Evolutionary conservation across 2,329 filamentous ascomycete genomes (phyloP).

Genomic region (Ceratocystiopsis brevicomis): DNA sequence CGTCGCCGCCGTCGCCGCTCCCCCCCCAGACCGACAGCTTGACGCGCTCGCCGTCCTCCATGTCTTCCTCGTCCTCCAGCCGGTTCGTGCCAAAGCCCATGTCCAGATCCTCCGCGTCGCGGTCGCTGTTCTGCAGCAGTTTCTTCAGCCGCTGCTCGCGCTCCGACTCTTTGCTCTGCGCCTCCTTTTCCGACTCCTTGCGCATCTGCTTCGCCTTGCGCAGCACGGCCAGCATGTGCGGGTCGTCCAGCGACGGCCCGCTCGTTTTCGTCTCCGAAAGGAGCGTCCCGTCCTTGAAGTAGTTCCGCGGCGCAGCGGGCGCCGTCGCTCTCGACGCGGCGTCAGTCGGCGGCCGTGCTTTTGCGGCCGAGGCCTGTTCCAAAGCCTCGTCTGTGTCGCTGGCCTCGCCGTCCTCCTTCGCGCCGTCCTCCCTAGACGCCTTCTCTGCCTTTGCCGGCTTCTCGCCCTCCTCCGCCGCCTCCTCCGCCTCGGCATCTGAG

Average conservation of each 20-base stretch:
- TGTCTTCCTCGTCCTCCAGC: slow-evolving; percentile 73
- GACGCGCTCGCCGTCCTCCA: slow-evolving; percentile 41
- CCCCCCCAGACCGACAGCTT: slow-evolving; percentile 44
- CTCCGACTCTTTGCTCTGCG: slow-evolving; percentile 23
- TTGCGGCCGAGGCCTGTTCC: neutral
- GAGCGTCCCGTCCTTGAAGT: slow-evolving; percentile 42
- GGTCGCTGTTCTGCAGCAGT: slow-evolving; percentile 53
- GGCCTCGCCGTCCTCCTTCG: neutral
- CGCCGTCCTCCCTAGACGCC: slow-evolving; percentile 4
- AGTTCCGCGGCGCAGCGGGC: slow-evolving; percentile 28
- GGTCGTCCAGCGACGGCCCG: slow-evolving; percentile 46
- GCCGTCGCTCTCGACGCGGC: slow-evolving; percentile 1
- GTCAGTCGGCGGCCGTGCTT: slow-evolving; percentile 7
- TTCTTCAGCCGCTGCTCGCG: slow-evolving; percentile 51
- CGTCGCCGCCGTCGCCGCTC: slow-evolving; percentile 31
- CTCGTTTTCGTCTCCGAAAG: slow-evolving; percentile 28
- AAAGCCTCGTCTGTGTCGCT: slow-evolving; percentile 8
- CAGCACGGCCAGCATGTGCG: slow-evolving; percentile 64
- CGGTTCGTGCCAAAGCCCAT: slow-evolving; percentile 83
- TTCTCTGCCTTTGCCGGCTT: slow-evolving; percentile 7
- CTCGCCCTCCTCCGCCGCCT: neutral
- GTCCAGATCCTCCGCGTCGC: slow-evolving; percentile 82
- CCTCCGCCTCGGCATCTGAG: slow-evolving; percentile 19
- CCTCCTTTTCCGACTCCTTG: slow-evolving; percentile 23
- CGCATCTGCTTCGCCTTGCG: slow-evolving; percentile 60